Conservation (phyloP, 2,329 filamentous ascomycete genomes). For the Venturia aucupariae region DNA sequence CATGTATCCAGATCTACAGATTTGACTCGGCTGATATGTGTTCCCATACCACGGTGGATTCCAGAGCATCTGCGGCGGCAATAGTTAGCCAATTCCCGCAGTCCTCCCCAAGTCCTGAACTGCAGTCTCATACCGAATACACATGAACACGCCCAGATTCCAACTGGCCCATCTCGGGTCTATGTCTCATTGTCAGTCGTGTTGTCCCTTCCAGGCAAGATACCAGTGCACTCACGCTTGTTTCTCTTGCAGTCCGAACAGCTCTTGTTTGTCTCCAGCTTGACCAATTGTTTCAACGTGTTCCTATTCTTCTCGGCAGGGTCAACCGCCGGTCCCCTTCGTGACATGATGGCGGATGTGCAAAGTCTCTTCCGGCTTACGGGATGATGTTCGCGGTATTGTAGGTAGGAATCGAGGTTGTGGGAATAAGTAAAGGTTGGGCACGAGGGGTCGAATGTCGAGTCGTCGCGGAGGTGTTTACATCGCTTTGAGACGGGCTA, state of each 20-base stretch:
- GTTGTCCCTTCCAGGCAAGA: too few species aligned
- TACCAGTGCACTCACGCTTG: conserved; percentile 59
- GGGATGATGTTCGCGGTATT: background rate
- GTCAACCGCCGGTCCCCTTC: conserved; percentile 74
- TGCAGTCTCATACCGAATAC: conserved; percentile 57
- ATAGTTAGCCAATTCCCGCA: conserved; percentile 14
- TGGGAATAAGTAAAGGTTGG: background rate
- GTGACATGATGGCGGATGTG: conserved; percentile 51
- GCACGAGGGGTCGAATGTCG: background rate
- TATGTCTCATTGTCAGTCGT: conserved; percentile 30
- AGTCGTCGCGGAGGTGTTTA: background rate
- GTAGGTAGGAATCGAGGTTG: background rate
- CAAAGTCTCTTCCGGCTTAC: background rate
- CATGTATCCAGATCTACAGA: conserved; percentile 96
- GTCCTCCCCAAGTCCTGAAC: background rate
- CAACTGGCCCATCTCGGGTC: conserved; percentile 98
- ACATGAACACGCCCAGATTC: conserved; percentile 96
- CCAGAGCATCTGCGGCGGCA: conserved; percentile 61
- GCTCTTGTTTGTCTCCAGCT: conserved; percentile 89
- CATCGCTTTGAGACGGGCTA: background rate
- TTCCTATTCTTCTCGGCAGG: conserved; percentile 86
- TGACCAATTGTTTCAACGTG: conserved; percentile 89
- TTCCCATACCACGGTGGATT: conserved; percentile 97
- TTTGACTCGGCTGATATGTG: conserved; percentile 95
- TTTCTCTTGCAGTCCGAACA: conserved; percentile 99